phyloP scores from a whole-genome alignment of 257 asterid species.

The Nicotiana obtusifolia region DNA sequence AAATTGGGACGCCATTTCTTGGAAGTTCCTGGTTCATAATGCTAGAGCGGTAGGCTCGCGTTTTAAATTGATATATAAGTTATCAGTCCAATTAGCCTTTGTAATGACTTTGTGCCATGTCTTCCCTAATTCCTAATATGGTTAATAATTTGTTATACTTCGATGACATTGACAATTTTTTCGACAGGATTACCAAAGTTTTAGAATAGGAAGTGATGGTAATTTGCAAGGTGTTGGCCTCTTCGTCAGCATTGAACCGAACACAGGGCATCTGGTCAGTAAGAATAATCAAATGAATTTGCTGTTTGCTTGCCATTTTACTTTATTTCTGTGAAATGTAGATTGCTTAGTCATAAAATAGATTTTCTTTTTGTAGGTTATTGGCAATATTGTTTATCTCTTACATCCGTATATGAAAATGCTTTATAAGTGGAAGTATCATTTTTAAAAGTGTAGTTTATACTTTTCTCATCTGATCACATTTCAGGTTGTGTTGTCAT shows the following conservation, averaged over 20 bases:
- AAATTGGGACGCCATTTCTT: background rate
- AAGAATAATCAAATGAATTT: background rate
- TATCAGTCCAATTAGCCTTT: background rate
- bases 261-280: conserved; percentile 77
- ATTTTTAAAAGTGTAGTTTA: background rate
- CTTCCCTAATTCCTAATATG: background rate
- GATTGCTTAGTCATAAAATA: background rate
- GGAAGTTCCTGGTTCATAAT: background rate
- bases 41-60: background rate
- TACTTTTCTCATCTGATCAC: too few species aligned
- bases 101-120: background rate
- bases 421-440: background rate
- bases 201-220: conserved; percentile 89
- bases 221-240: conserved; percentile 95
- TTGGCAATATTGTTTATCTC: background rate
- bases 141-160: background rate
- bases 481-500: conserved; percentile 80
- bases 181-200: conserved; percentile 84
- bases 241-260: conserved; percentile 67
- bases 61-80: background rate
- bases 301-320: background rate
- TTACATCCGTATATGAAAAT: background rate
- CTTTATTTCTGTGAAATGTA: background rate
- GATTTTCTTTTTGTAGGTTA: background rate
- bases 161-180: background rate